Evolutionary conservation across 108 stramenopile species (phyloP).

Genomic region (Cyclotella kingstonii): DNA sequence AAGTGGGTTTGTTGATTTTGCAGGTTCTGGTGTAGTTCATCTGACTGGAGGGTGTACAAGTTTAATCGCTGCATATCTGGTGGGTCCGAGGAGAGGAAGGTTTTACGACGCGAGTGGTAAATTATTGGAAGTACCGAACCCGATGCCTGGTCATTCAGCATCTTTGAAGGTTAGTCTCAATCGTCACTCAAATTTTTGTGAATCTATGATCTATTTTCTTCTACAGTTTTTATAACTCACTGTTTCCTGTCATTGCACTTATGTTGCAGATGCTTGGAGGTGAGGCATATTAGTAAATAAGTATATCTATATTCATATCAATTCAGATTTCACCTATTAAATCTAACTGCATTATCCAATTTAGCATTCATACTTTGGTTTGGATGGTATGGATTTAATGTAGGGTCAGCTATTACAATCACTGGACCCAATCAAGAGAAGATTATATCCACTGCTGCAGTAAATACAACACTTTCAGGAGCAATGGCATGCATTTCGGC

Average conservation of each 20-base stretch:
- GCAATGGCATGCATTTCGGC: conserved; percentile 65
- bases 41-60: conserved; percentile 87
- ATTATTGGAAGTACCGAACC: conserved; percentile 47
- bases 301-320: not conserved
- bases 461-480: conserved; percentile 90
- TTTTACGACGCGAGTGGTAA: conserved; percentile 76
- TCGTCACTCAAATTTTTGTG: conserved; percentile 77
- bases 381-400: conserved; percentile 95
- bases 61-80: conserved; percentile 69
- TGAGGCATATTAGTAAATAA: conserved; percentile 72
- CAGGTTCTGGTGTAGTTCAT: conserved; percentile 93
- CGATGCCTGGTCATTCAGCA: conserved; percentile 82
- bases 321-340: not conserved
- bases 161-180: conserved; percentile 84
- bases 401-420: conserved; percentile 78
- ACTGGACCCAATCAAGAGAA: conserved; percentile 42
- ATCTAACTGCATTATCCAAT: no score
- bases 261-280: no score
- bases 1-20: conserved; percentile 88
- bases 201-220: no score
- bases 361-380: conserved; percentile 89
- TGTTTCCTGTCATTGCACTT: no score
- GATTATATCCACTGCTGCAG: conserved; percentile 71
- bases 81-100: conserved; percentile 84
- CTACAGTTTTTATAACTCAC: no score